phyloP scores from a whole-genome alignment of 495 filamentous ascomycete genomes.

The Talaromyces ruber region DNA sequence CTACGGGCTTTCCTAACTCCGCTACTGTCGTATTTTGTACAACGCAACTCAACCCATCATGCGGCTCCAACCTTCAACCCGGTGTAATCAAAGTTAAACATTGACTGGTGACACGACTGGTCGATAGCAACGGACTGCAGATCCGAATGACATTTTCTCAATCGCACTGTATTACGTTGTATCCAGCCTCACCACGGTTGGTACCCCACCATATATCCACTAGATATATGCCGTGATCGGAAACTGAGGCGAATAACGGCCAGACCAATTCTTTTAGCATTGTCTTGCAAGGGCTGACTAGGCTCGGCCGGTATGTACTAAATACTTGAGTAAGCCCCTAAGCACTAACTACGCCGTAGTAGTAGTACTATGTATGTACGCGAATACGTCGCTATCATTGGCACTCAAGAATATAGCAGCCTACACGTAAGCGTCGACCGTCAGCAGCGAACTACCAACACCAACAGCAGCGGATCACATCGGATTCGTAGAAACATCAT shows the following conservation, averaged over 20 bases:
- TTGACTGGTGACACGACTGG: not conserved
- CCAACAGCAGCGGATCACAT: not conserved
- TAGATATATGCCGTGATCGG: too few relatives aligned
- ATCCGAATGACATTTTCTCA: not conserved
- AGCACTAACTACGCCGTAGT: too few relatives aligned
- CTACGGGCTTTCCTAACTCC: not conserved
- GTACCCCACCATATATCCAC: too few relatives aligned
- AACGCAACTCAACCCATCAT: not conserved
- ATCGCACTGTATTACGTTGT: not conserved
- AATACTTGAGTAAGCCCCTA: too few relatives aligned
- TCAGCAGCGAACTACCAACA: not conserved
- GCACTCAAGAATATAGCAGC: not conserved
- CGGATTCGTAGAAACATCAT: not conserved
- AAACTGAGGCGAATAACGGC: too few relatives aligned
- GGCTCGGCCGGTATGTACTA: not conserved
- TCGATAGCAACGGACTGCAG: not conserved
- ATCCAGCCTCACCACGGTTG: not conserved
- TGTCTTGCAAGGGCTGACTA: too few relatives aligned
- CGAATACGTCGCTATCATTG: not conserved
- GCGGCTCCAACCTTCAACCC: not conserved
- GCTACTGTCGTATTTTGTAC: not conserved
- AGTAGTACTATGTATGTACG: too few relatives aligned
- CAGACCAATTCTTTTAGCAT: too few relatives aligned
- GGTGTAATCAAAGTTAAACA: not conserved
- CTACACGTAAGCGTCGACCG: not conserved